Conservation (phyloP, 2,329 filamentous ascomycete species). For the Penicillium sp. region DNA sequence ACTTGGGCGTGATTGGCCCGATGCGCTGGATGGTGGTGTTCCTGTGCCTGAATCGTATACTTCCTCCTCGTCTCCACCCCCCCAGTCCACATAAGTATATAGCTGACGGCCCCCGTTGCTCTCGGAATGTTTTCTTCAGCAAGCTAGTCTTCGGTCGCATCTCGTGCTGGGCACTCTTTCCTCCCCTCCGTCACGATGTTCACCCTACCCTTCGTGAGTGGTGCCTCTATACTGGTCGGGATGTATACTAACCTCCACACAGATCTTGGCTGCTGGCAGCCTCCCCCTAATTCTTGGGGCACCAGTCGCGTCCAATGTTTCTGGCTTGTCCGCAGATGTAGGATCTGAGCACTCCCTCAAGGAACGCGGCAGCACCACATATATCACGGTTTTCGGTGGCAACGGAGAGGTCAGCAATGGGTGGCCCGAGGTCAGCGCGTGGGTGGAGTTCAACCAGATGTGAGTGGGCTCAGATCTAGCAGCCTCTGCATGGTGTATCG, state of each 20-base stretch:
- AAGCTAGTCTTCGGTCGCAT: slow-evolving; percentile 21
- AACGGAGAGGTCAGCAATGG: too few species aligned
- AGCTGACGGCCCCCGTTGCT: too few species aligned
- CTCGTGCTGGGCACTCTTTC: slow-evolving; percentile 22
- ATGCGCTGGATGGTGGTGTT: not conserved
- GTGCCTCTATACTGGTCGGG: not conserved
- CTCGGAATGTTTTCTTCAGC: too few species aligned
- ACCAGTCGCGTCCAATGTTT: slow-evolving; percentile 25
- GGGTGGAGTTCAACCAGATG: too few species aligned
- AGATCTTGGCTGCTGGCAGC: slow-evolving; percentile 34
- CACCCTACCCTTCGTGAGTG: slow-evolving; percentile 14
- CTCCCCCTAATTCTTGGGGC: slow-evolving; percentile 30
- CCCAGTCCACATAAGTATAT: too few species aligned
- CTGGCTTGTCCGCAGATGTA: slow-evolving; percentile 15
- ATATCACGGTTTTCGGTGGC: slow-evolving; percentile 21
- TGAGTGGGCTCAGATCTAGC: too few species aligned
- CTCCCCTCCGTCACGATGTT: slow-evolving; percentile 17
- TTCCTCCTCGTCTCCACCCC: too few species aligned
- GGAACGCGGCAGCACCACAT: slow-evolving; percentile 15
- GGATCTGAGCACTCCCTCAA: slow-evolving; percentile 18
- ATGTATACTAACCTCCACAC: slow-evolving; percentile 3
- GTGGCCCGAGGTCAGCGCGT: too few species aligned
- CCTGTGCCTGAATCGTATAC: too few species aligned
- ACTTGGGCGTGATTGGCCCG: slow-evolving; percentile 6
- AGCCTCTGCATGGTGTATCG: too few species aligned